Conservation (phyloP, 2,329 filamentous ascomycete species). For the Cordyceps fumosorosea region DNA sequence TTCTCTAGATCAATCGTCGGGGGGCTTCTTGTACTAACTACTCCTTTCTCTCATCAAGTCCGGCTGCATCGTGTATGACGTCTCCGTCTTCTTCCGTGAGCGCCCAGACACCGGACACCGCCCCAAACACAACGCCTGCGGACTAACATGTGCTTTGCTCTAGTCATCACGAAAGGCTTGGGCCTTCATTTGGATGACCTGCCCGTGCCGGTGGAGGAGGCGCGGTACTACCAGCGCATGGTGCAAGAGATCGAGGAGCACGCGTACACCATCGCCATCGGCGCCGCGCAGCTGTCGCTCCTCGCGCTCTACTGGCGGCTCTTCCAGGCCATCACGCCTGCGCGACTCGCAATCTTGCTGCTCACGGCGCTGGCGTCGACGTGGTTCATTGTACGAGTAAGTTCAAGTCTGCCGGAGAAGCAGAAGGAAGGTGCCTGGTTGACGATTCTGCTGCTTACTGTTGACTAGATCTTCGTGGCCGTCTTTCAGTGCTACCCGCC, state of each 20-base stretch:
- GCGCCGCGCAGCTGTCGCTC: constrained; percentile 14
- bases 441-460: not conserved
- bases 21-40: not conserved
- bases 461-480: constrained; percentile 1
- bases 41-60: not conserved
- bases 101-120: not conserved
- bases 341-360: constrained; percentile 2
- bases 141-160: not conserved
- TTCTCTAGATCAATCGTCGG: no score
- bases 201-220: constrained; percentile 8
- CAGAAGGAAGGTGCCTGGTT: no score
- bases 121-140: not conserved
- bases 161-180: constrained; percentile 11
- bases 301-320: constrained; percentile 14
- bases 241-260: constrained; percentile 16
- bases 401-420: not conserved
- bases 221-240: constrained; percentile 13
- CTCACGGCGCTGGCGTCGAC: constrained; percentile 7
- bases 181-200: constrained; percentile 13
- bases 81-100: constrained; percentile 11
- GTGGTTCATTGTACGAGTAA: constrained; percentile 6
- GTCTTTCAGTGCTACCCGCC: constrained; percentile 13
- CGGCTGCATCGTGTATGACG: constrained; percentile 4
- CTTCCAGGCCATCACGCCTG: constrained; percentile 7
- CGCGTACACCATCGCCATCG: constrained; percentile 13